A percentile compares a stretch with the other conserved stretches of the same genome.
These are phyloP conservation scores for Nakazawaea pomicola DNA, from an alignment of 805 yeast species.

Conservation along the genomic window DNA sequence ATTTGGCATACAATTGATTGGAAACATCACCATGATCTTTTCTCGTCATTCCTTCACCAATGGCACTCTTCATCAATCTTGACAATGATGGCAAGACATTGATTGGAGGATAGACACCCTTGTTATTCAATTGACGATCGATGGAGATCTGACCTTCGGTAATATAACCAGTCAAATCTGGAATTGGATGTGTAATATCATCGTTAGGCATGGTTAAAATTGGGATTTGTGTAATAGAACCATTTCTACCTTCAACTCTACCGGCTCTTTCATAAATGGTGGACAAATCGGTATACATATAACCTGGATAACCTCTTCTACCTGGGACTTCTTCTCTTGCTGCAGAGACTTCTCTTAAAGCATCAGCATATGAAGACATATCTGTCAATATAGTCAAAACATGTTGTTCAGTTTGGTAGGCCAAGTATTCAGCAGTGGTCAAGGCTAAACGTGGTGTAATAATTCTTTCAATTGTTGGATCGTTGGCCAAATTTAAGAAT, in stretches of 20 bases:
- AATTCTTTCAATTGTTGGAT: conserved; percentile 99
- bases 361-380: conserved; percentile 99
- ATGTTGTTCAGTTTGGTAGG: conserved; percentile 98
- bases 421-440: conserved; percentile 97
- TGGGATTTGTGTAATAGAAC: conserved; percentile 98
- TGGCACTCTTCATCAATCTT: conserved; percentile 98
- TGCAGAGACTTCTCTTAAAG: conserved; percentile 98
- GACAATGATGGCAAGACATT: conserved; percentile 96
- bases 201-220: conserved; percentile 99
- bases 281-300: conserved; percentile 99
- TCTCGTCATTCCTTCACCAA: conserved; percentile 99
- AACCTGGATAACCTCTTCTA: conserved; percentile 99
- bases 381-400: conserved; percentile 97
- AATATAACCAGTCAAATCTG: conserved; percentile 98
- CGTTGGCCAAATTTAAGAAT: conserved; percentile 96
- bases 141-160: conserved; percentile 98
- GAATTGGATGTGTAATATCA: conserved; percentile 99
- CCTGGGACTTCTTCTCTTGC: conserved; percentile 99
- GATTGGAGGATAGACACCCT: conserved; percentile 98
- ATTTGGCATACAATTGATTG: conserved; percentile 97
- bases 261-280: conserved; percentile 99
- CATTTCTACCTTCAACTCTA: conserved; percentile 99
- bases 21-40: conserved; percentile 99
- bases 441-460: conserved; percentile 98
- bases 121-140: conserved; percentile 93